Evolutionary conservation across 176 grass and related monocot genomes (phyloP).

Genomic region (Dactylis glomerata): DNA sequence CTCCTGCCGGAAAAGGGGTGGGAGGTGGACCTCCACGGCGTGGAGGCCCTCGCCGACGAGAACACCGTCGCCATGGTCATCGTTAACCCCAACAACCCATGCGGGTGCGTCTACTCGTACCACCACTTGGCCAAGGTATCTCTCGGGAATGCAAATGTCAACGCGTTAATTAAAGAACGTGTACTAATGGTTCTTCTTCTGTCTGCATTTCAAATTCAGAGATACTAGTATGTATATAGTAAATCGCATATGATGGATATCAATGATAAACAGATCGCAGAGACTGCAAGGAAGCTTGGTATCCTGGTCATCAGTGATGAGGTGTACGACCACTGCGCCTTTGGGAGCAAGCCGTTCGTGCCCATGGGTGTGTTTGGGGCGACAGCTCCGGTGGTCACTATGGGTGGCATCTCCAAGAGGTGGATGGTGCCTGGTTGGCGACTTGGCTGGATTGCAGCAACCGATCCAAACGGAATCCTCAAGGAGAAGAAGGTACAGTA

Average conservation of each 20-base stretch:
- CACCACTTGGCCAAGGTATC: constrained; percentile 51
- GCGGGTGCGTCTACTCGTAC: constrained; percentile 46
- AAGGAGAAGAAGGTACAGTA: too few relatives aligned
- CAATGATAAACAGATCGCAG: constrained; percentile 45
- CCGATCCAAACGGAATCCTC: constrained; percentile 39
- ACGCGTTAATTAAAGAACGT: too few relatives aligned
- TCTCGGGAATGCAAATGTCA: background rate
- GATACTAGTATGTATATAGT: too few relatives aligned
- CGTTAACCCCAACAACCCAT: constrained; percentile 52
- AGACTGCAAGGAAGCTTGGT: constrained; percentile 59
- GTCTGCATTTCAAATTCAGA: too few relatives aligned
- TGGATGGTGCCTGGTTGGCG: constrained; percentile 88
- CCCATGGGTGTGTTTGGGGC: constrained; percentile 54
- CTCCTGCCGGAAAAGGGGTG: constrained; percentile 46
- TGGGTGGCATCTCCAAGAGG: constrained; percentile 78
- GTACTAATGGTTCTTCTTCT: too few relatives aligned
- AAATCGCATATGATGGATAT: background rate
- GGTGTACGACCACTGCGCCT: constrained; percentile 59
- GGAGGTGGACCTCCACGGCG: constrained; percentile 51
- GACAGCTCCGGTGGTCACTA: constrained; percentile 62
- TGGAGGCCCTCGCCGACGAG: constrained; percentile 50
- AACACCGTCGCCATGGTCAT: constrained; percentile 52
- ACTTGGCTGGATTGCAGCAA: constrained; percentile 70
- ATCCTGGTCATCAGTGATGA: constrained; percentile 72
- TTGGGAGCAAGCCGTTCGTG: constrained; percentile 64